Percentiles rank a stretch among this genome's conserved stretches.
These are phyloP conservation scores for Ustilago trichophora DNA, from an alignment of 1,284 basidiomycete species.

Conservation along the genomic window DNA sequence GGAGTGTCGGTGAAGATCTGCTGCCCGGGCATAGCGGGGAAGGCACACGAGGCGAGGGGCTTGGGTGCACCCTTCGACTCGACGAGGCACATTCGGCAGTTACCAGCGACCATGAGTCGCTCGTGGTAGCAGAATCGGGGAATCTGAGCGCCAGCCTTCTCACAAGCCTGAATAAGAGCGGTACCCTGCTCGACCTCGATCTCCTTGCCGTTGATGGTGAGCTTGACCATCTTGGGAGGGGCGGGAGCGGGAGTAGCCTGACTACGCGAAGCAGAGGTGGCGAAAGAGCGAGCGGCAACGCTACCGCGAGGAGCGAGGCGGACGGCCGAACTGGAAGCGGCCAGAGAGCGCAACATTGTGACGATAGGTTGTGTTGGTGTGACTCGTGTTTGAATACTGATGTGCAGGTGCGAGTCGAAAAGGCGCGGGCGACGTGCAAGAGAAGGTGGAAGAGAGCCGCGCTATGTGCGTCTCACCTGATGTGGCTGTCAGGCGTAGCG, in stretches of 20 bases:
- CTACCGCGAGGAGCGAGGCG: conserved; percentile 32
- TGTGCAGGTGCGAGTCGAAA: neutral
- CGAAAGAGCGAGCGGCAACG: conserved; percentile 28
- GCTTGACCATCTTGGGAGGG: conserved; percentile 65
- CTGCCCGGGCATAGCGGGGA: conserved; percentile 96
- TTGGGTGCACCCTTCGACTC: conserved; percentile 94
- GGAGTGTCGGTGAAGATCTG: conserved; percentile 97
- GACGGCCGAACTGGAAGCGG: conserved; percentile 41
- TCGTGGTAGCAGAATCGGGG: conserved; percentile 90
- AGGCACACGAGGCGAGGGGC: conserved; percentile 80
- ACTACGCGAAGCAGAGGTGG: conserved; percentile 47
- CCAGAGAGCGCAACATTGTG: conserved; percentile 48
- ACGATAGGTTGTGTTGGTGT: neutral
- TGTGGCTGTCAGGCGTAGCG: conserved; percentile 22
- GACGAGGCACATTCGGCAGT: conserved; percentile 79
- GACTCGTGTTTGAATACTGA: neutral
- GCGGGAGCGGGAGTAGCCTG: conserved; percentile 58
- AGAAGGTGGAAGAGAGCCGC: conserved; percentile 8
- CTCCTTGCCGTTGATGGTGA: conserved; percentile 66
- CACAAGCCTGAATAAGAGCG: conserved; percentile 92
- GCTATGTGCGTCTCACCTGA: conserved; percentile 13
- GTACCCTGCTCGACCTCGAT: conserved; percentile 65
- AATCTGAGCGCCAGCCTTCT: conserved; percentile 66
- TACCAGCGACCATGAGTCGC: conserved; percentile 68
- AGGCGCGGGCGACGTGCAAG: neutral